phyloP scores from a whole-genome alignment of 2,329 filamentous ascomycete genomes.

The Orbilia ellipsospora region DNA sequence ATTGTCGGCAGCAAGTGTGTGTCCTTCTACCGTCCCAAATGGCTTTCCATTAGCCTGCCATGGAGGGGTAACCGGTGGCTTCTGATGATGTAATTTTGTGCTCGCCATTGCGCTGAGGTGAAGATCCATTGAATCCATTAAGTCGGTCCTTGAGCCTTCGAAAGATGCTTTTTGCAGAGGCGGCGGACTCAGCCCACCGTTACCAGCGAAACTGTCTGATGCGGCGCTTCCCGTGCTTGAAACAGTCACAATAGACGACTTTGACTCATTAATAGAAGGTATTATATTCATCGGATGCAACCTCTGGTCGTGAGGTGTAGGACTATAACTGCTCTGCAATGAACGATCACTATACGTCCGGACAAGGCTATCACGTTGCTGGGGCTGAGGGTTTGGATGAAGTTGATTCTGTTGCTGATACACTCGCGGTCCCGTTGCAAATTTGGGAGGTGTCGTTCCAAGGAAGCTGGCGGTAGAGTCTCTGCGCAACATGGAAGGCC shows the following conservation, averaged over 20 bases:
- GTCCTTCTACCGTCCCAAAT: slow-evolving; percentile 11
- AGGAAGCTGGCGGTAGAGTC: slow-evolving; percentile 52
- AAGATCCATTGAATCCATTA: slow-evolving; percentile 7
- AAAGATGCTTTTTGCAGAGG: slow-evolving; percentile 51
- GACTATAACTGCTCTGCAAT: slow-evolving; percentile 16
- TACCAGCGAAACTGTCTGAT: slow-evolving; percentile 45
- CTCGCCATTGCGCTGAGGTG: not conserved
- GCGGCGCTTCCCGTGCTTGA: slow-evolving; percentile 51
- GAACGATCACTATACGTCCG: slow-evolving; percentile 45
- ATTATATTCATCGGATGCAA: slow-evolving; percentile 44
- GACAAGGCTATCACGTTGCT: slow-evolving; percentile 27
- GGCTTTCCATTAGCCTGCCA: slow-evolving; percentile 30
- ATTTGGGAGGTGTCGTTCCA: slow-evolving; percentile 39
- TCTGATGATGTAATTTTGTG: slow-evolving; percentile 23
- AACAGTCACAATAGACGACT: slow-evolving; percentile 47
- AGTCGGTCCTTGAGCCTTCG: slow-evolving; percentile 29
- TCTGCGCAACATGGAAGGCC: slow-evolving; percentile 38
- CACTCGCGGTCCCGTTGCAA: slow-evolving; percentile 52
- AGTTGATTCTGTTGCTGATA: slow-evolving; percentile 40
- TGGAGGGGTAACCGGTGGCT: slow-evolving; percentile 46
- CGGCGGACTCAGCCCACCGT: slow-evolving; percentile 44
- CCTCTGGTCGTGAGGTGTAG: slow-evolving; percentile 24
- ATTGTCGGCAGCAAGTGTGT: not conserved
- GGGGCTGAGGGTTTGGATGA: slow-evolving; percentile 17
- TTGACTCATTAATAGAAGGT: slow-evolving; percentile 48